phyloP scores from a whole-genome alignment of 2,329 filamentous ascomycete species.

The Colletotrichum sp. region DNA sequence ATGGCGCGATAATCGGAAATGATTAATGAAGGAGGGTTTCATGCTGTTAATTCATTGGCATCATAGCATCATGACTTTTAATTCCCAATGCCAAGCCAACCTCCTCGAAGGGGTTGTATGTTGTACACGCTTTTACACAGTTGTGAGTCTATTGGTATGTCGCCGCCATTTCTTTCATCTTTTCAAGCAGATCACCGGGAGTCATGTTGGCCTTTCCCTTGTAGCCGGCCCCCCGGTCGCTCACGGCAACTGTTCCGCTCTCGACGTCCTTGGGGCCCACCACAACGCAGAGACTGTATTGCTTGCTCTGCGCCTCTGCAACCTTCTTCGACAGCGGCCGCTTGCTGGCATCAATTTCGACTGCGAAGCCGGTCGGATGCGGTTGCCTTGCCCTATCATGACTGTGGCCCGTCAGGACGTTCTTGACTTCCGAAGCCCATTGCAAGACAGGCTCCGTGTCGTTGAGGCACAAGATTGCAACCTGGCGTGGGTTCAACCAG shows the following conservation, averaged over 20 bases:
- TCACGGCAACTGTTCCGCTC: conserved; percentile 57
- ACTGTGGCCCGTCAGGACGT: conserved; percentile 55
- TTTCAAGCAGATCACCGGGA: conserved; percentile 47
- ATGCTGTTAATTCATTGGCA: neutral
- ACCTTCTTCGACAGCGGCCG: conserved; percentile 73
- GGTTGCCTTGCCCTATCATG: conserved; percentile 36
- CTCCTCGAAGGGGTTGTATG: neutral
- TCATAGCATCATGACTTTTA: neutral
- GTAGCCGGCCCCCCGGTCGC: conserved; percentile 29
- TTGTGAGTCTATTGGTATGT: conserved; percentile 47
- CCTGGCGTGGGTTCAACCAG: conserved; percentile 85
- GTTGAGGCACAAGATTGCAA: conserved; percentile 76
- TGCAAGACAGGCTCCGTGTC: conserved; percentile 58
- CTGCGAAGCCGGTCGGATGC: conserved; percentile 64
- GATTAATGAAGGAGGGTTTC: neutral
- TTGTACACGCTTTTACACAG: conserved; percentile 5
- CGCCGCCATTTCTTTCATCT: conserved; percentile 51
- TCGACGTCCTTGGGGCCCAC: conserved; percentile 71
- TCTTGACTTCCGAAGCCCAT: conserved; percentile 52
- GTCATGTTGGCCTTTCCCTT: conserved; percentile 42
- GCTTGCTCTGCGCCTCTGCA: conserved; percentile 71
- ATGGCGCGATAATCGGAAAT: neutral
- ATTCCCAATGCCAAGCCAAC: neutral
- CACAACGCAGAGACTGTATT: conserved; percentile 76
- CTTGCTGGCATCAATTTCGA: conserved; percentile 73